Evolutionary conservation across 371 early-diverging fungal species (phyloP), one percentile per base, ranked within the genome.

Genomic region (Apophysomyces sp.): DNA sequence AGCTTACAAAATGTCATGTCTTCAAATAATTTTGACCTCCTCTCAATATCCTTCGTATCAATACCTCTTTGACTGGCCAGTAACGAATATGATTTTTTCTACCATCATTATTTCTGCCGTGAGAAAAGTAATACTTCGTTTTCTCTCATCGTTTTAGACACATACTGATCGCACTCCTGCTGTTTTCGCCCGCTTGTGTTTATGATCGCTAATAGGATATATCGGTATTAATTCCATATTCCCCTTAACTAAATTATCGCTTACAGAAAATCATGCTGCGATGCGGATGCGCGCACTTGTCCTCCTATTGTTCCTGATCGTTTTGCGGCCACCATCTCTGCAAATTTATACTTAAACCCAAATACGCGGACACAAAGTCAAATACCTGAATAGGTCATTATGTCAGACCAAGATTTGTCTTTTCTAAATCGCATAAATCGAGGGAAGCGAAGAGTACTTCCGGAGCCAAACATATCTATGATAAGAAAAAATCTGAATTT

Each of bases 381-480:
- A 18, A 34, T 57, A 77, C 80, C 78, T 62, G 65, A 61, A 51
- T 70, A 51, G 3, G 82, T 83, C 86, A 87, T 81, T 11, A 82
- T 75, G 30, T 84, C 85, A 9, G 77, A 68, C 71, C 79, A 80
- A 12, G 69, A 72, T 67, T 93, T 92, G 67, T 93, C 91, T 8
- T 78, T 64, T 30, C 94, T 80, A 16, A 91, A 61, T 39, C 66
- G 72, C 7, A 85, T 72, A 66, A 88, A 89, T 4, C 90, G 77
- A 4, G 94, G 94, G 61, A 93, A 93, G 21, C 94, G 84, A 16
- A 93, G 65, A 4, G 94, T 91, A 44, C 71, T 85, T 26, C 84
- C 78, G 13, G 83, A 58, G 0, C 83, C 87, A 58, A 85, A 90
- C 26, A 74, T 62, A 26, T 63, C 82, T 81, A 57, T 13, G 8